Base-by-base conservation (phyloP, 352 stramenopile genomes). In the Pythium graminicola region DNA sequence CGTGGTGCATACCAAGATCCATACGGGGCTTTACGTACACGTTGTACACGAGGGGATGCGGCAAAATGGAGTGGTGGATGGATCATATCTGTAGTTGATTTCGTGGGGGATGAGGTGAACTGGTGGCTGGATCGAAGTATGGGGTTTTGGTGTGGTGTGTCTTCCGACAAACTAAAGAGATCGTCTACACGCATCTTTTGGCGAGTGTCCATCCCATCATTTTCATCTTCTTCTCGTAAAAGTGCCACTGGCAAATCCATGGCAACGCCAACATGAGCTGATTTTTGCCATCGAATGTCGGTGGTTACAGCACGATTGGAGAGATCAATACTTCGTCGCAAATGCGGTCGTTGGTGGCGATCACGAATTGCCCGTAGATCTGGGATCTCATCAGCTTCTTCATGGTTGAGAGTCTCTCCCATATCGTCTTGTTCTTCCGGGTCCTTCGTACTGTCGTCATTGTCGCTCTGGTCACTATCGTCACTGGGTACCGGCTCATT, bases 1-100 rank as follows among this genome's bases (percentile, higher is more conserved):
- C 62, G 63, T 0, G 76, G 76, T 8, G 84, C 51, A 40, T 86
- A 86, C 76, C 76, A 84, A 19, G 73, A 67, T 10, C 75, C 75
- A 43, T 86, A 86, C 5, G 62, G 43, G 1, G 57, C 45, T 41
- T 44, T 70, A 56, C 11, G 49, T 16, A 51, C 56, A 40, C 14
- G 60, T 47, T 14, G 36, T 10, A n/a, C 11, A 10, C 49, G 42
- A 10, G 57, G 32, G 8, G 19, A 57, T 17, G 24, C 36, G 10
- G 29, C 17, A 9, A 42, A 26, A 10, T 43, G 38, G 19, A 35
- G 16, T n/a, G 39, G 19, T 14, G 39, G 39, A 6, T 46, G 39
- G 7, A 46, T 31, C 39, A 8, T 8, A 13, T 46, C 7, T 14
- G 9, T 14, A 14, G 8, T 36, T 9, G 14, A 9, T 36, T 36